Percentiles rank a stretch among this genome's conserved stretches.
These are phyloP conservation scores for Arabis hirsuta DNA, from an alignment of 345 rosid genomes.

Conservation along the genomic window DNA sequence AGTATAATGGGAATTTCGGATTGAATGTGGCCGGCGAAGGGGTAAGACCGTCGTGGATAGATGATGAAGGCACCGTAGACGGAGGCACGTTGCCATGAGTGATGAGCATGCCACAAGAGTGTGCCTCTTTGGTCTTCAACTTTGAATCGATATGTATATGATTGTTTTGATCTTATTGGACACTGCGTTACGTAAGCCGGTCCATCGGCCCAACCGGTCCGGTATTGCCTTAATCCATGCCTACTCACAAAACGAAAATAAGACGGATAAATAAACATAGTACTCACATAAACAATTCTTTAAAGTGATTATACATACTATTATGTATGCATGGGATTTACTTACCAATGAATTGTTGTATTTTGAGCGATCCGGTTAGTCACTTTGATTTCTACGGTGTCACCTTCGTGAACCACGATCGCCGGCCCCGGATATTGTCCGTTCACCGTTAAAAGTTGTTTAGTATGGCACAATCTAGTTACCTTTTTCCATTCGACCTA, in stretches of 20 bases:
- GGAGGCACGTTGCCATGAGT: conserved; percentile 73
- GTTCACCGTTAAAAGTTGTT: conserved; percentile 64
- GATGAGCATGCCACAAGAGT: conserved; percentile 68
- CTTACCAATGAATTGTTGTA: conserved; percentile 67
- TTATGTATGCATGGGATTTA: conserved; percentile 33
- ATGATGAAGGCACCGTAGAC: conserved; percentile 67
- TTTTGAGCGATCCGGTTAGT: conserved; percentile 51
- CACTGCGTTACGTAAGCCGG: conserved; percentile 73
- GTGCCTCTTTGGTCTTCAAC: conserved; percentile 66
- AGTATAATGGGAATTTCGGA: conserved; percentile 64
- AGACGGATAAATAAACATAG: not conserved
- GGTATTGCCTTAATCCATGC: conserved; percentile 69
- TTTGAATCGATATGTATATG: conserved; percentile 60
- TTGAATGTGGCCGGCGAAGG: conserved; percentile 52
- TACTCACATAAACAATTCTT: not conserved
- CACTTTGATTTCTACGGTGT: conserved; percentile 65
- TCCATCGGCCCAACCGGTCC: conserved; percentile 77
- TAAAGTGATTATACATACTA: not conserved
- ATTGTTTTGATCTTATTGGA: conserved; percentile 57
- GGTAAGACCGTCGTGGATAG: conserved; percentile 58
- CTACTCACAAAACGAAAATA: conserved; percentile 35
- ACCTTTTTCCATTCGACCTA: conserved; percentile 60
- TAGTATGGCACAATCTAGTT: conserved; percentile 60
- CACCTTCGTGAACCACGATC: conserved; percentile 68
- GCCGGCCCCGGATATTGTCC: conserved; percentile 73